Conservation (phyloP, 2,329 filamentous ascomycete species). For the Fusarium graminum region DNA sequence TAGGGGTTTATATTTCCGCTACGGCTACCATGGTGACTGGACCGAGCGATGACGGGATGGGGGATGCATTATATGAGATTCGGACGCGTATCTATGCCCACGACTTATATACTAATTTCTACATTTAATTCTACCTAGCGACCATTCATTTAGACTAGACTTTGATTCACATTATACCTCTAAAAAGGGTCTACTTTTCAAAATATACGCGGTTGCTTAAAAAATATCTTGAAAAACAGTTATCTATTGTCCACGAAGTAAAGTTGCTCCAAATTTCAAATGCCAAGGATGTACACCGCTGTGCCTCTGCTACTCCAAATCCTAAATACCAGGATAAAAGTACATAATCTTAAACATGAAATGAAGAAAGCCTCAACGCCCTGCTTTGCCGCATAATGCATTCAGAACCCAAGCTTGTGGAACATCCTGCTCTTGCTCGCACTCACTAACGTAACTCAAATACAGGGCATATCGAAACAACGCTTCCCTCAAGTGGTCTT, state of each 20-base stretch:
- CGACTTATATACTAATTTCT: slow-evolving; percentile 45
- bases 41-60: slow-evolving; percentile 36
- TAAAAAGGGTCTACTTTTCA: slow-evolving; percentile 16
- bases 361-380: slow-evolving; percentile 1
- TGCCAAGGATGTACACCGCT: neutral
- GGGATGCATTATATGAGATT: slow-evolving; percentile 37
- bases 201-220: slow-evolving; percentile 24
- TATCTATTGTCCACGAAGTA: neutral
- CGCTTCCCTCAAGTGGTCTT: slow-evolving; percentile 45
- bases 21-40: slow-evolving; percentile 26
- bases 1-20: slow-evolving; percentile 31
- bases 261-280: neutral
- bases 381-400: slow-evolving; percentile 29
- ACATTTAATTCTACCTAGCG: slow-evolving; percentile 41
- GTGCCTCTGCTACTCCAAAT: neutral
- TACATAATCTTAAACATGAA: neutral
- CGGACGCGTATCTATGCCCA: slow-evolving; percentile 29
- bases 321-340: neutral
- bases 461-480: slow-evolving; percentile 55
- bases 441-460: slow-evolving; percentile 51
- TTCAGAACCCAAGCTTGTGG: slow-evolving; percentile 53
- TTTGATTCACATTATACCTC: slow-evolving; percentile 33
- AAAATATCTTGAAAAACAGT: neutral
- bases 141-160: slow-evolving; percentile 46
- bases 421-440: slow-evolving; percentile 44